Evolutionary conservation across 371 early-diverging fungal species (phyloP).

Genomic region (Rhizopus arrhizus): DNA sequence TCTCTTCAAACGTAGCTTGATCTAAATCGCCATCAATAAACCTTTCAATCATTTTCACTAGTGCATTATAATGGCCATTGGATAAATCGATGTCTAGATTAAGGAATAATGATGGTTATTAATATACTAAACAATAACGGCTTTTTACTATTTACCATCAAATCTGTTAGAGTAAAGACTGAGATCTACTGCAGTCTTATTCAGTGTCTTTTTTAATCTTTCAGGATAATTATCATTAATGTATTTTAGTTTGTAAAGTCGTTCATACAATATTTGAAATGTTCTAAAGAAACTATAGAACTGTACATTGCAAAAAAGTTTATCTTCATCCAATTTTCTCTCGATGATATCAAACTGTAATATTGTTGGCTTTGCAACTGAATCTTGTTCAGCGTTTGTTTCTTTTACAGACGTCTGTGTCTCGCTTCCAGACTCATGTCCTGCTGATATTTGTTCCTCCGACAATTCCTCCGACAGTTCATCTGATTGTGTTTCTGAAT

Average conservation of each 20-base stretch:
- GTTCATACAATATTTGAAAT: conserved; percentile 74
- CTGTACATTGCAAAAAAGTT: conserved; percentile 73
- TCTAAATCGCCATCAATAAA: conserved; percentile 88
- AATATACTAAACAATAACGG: neutral
- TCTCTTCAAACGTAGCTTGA: conserved; percentile 87
- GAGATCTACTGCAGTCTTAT: conserved; percentile 78
- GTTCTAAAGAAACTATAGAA: conserved; percentile 90
- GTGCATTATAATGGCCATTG: conserved; percentile 71
- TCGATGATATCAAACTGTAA: conserved; percentile 43
- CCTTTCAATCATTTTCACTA: conserved; percentile 76
- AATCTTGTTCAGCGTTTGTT: neutral
- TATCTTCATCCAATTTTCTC: conserved; percentile 40
- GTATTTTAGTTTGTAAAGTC: conserved; percentile 79
- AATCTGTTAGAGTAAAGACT: conserved; percentile 68
- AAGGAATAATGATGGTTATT: neutral
- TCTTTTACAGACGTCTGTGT: too few relatives aligned
- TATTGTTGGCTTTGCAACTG: conserved; percentile 56
- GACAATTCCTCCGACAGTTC: too few relatives aligned
- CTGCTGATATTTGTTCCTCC: too few relatives aligned
- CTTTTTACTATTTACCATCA: conserved; percentile 43
- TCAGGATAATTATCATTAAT: conserved; percentile 60
- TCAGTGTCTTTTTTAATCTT: conserved; percentile 60
- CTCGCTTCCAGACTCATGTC: too few relatives aligned
- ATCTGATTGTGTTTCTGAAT: conserved; percentile 35
- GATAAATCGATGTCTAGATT: conserved; percentile 51